Conservation (phyloP, 148 eudicot species). For the Persicaria tinctoria region DNA sequence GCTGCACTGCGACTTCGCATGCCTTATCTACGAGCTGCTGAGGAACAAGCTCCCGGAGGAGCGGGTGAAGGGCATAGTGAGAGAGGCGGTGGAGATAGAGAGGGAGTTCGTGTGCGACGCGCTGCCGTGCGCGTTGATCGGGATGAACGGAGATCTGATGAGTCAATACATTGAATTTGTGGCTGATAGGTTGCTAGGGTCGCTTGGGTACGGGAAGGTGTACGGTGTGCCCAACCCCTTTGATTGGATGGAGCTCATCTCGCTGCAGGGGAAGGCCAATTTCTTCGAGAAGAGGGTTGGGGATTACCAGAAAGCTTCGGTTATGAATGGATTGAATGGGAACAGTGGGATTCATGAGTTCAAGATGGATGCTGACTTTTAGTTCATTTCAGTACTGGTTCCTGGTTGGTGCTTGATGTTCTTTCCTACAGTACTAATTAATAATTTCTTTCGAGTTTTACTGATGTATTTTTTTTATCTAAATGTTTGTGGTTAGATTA, state of each 20-base stretch:
- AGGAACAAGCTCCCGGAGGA: constrained; percentile 46
- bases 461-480: background rate
- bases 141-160: constrained; percentile 72
- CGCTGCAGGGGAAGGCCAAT: constrained; percentile 71
- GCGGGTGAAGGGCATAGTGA: constrained; percentile 40
- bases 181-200: constrained; percentile 51
- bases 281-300: constrained; percentile 88
- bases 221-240: constrained; percentile 55
- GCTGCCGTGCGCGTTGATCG: constrained; percentile 55
- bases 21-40: constrained; percentile 43
- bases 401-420: background rate
- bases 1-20: constrained; percentile 71
- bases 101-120: constrained; percentile 75
- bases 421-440: background rate
- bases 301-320: constrained; percentile 78
- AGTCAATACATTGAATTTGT: constrained; percentile 75
- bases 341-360: constrained; percentile 51
- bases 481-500: background rate
- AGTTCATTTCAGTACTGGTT: constrained; percentile 2
- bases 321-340: constrained; percentile 54
- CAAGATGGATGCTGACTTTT: constrained; percentile 68
- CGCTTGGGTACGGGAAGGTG: constrained; percentile 47
- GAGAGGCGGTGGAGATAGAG: constrained; percentile 61
- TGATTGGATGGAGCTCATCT: constrained; percentile 81
- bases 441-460: background rate